Conservation (phyloP, 2,329 filamentous ascomycete species). For the Talaromyces sp. region DNA sequence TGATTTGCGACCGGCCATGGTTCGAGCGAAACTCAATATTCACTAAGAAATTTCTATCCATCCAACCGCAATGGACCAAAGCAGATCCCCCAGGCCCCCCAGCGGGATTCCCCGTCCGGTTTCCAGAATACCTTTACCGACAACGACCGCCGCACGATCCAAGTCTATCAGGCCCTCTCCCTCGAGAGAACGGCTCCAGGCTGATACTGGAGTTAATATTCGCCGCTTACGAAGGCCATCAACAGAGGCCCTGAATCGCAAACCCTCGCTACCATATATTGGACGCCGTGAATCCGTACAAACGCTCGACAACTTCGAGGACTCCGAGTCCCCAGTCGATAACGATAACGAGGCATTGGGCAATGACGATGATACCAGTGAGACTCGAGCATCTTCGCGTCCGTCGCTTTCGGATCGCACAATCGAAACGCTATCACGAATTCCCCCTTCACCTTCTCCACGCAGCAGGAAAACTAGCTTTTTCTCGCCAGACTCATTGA, state of each 20-base stretch:
- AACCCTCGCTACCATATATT: slow-evolving; percentile 3
- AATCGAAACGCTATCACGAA: slow-evolving; percentile 71
- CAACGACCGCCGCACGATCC: slow-evolving; percentile 29
- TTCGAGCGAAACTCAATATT: background rate
- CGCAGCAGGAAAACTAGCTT: slow-evolving; percentile 65
- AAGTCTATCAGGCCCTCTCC: slow-evolving; percentile 41
- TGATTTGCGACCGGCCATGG: background rate
- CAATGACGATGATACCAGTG: background rate
- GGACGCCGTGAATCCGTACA: slow-evolving; percentile 17
- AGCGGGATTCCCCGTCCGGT: slow-evolving; percentile 44
- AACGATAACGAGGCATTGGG: slow-evolving; percentile 8
- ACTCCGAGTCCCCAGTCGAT: slow-evolving; percentile 12
- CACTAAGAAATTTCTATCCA: background rate
- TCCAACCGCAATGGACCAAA: slow-evolving; percentile 25
- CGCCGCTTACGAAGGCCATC: slow-evolving; percentile 34
- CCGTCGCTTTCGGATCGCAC: slow-evolving; percentile 67
- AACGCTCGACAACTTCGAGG: slow-evolving; percentile 16
- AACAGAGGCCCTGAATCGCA: slow-evolving; percentile 25
- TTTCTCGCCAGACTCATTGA: slow-evolving; percentile 59
- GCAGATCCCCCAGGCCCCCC: slow-evolving; percentile 22
- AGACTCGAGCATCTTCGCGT: slow-evolving; percentile 18
- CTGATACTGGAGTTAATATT: slow-evolving; percentile 33
- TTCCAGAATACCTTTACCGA: slow-evolving; percentile 50
- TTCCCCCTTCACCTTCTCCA: slow-evolving; percentile 71
- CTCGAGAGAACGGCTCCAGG: slow-evolving; percentile 43